Conservation (phyloP, 2,329 filamentous ascomycete genomes). For the Fusarium sp. region DNA sequence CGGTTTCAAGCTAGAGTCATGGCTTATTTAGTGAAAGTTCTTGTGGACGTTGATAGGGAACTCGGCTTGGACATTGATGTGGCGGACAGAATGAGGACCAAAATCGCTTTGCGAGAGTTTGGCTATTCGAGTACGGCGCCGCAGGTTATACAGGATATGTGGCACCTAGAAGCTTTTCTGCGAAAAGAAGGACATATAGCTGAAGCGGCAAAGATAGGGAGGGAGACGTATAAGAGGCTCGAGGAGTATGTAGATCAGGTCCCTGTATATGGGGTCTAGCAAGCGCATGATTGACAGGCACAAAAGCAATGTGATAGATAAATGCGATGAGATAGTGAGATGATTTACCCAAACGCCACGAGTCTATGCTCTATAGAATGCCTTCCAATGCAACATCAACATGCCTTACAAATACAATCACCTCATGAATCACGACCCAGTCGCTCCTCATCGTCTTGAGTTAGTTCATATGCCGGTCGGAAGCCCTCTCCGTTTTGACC, state of each 20-base stretch:
- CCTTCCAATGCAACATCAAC: constrained; percentile 17
- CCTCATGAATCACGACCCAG: constrained; percentile 73
- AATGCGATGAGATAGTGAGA: constrained; percentile 3
- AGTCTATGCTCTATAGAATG: constrained; percentile 37
- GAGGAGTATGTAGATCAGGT: constrained; percentile 13
- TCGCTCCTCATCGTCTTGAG: constrained; percentile 81
- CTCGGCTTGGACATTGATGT: constrained; percentile 9
- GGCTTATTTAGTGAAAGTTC: constrained; percentile 18
- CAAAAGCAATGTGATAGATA: neutral
- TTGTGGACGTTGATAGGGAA: constrained; percentile 5
- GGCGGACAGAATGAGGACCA: constrained; percentile 9
- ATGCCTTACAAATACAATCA: constrained; percentile 32
- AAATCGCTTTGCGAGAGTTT: constrained; percentile 19
- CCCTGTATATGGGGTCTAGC: neutral
- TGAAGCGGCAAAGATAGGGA: constrained; percentile 6
- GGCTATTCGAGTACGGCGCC: constrained; percentile 1
- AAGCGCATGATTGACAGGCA: neutral
- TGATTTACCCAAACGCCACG: constrained; percentile 26
- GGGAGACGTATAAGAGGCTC: constrained; percentile 9
- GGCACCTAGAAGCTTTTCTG: constrained; percentile 15
- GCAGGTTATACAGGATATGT: constrained; percentile 21
- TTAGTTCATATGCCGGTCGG: constrained; percentile 80
- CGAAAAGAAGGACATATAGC: neutral
- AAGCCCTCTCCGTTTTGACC: constrained; percentile 57
- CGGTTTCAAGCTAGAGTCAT: constrained; percentile 9